phyloP scores from a whole-genome alignment of 1,284 basidiomycete genomes.

The Ustanciosporium gigantosporum region DNA sequence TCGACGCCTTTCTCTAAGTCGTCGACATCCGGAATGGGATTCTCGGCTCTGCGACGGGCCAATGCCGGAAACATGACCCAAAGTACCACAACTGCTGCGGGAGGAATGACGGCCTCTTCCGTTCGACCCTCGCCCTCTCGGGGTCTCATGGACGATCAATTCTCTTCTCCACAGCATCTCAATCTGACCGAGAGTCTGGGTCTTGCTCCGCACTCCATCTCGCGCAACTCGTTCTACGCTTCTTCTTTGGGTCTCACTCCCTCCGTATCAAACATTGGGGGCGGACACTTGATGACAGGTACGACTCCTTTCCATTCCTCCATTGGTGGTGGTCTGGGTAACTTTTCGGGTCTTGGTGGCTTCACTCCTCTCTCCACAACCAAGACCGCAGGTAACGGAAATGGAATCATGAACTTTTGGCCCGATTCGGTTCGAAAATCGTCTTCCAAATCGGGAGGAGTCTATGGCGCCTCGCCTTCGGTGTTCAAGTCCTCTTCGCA shows the following conservation, averaged over 20 bases:
- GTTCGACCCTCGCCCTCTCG: conserved; percentile 24
- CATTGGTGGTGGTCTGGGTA: conserved; percentile 10
- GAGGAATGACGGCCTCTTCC: conserved; percentile 1
- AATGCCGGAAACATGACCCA: conserved; percentile 2
- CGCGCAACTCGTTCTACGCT: conserved; percentile 36
- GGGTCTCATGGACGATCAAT: conserved; percentile 39
- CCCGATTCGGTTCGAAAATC: conserved; percentile 17
- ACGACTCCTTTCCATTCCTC: conserved; percentile 21
- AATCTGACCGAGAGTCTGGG: conserved; percentile 54
- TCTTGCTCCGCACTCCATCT: conserved; percentile 52
- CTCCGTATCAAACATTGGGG: conserved; percentile 35
- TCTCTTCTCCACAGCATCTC: conserved; percentile 54
- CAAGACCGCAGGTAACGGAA: conserved; percentile 2
- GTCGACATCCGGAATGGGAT: conserved; percentile 9
- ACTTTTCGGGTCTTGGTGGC: conserved; percentile 15
- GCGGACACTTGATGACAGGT: conserved; percentile 6
- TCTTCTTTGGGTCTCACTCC: conserved; percentile 45
- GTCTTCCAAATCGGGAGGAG: neutral
- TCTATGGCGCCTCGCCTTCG: conserved; percentile 7
- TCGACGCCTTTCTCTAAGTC: conserved; percentile 38
- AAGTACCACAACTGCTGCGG: neutral
- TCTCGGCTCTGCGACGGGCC: conserved; percentile 15
- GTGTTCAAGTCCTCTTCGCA: conserved; percentile 14
- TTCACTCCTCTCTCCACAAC: conserved; percentile 25
- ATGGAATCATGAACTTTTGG: conserved; percentile 19